phyloP scores from a whole-genome alignment of 2,329 filamentous ascomycete species.

The Fusarium liriodendri region DNA sequence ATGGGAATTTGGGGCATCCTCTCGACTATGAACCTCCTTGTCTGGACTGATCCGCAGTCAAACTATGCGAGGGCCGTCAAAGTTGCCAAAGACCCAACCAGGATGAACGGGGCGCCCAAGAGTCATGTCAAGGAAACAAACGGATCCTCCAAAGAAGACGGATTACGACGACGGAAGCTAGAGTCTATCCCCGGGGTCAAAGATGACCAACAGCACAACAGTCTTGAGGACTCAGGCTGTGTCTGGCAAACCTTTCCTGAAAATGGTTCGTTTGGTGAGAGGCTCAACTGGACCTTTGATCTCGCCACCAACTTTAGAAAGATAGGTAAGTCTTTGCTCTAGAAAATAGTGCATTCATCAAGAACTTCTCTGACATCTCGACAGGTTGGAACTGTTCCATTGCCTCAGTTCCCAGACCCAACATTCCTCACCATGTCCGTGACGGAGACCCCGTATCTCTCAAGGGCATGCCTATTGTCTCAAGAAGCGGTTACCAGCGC shows the following conservation, averaged over 20 bases:
- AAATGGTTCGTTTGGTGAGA: slow-evolving; percentile 58
- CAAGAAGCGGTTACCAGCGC: slow-evolving; percentile 59
- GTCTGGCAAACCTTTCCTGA: slow-evolving; percentile 71
- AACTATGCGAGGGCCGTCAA: slow-evolving; percentile 64
- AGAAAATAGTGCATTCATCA: too few species aligned
- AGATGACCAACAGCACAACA: neutral
- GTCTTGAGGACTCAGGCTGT: slow-evolving; percentile 57
- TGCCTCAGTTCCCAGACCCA: slow-evolving; percentile 60
- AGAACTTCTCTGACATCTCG: too few species aligned
- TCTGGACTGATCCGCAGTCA: slow-evolving; percentile 67
- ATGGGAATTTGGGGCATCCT: slow-evolving; percentile 63
- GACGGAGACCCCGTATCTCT: slow-evolving; percentile 55
- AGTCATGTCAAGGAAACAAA: neutral
- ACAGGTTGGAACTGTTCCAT: slow-evolving; percentile 70
- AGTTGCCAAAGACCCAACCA: slow-evolving; percentile 30
- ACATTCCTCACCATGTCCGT: slow-evolving; percentile 48
- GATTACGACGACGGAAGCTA: slow-evolving; percentile 33
- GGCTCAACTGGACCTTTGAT: slow-evolving; percentile 67
- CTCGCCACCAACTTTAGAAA: slow-evolving; percentile 66
- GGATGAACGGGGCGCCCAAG: neutral
- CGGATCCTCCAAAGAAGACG: slow-evolving; percentile 1
- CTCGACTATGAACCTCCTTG: slow-evolving; percentile 59
- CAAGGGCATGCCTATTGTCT: slow-evolving; percentile 54
- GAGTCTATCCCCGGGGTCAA: neutral
- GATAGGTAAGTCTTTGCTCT: slow-evolving; percentile 60